Evolutionary conservation across 345 rosid genomes (phyloP), one percentile per base, ranked within the genome.

Genomic region (Murraya koenigii): DNA sequence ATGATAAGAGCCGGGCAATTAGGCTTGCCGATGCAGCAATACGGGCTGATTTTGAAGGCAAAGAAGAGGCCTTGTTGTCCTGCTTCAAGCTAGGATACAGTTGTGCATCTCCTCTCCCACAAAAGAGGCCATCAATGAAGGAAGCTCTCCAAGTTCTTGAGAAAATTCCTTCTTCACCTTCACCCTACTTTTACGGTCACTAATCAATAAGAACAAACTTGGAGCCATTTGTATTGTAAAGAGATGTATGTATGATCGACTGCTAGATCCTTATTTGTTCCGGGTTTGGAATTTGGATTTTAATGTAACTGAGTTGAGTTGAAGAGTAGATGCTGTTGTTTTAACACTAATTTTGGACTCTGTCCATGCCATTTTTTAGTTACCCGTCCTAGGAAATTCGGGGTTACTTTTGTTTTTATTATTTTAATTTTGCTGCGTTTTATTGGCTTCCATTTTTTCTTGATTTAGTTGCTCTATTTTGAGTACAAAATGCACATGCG

Each of bases 41-140:
- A 41, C 89, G 97, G 36, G 88, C 78, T 10, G 98, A 96, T 35
- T 55, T 96, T 85, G 99, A 92, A 63, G 99, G 97, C 8, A 94
- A 86, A 77, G 98, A 91, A 77, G 97, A 92, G 47, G 89, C 87
- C n/a, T 87, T 94, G 78, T 75, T 94, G 90, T 84, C 95, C 0
- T 92, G 94, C 80, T 89, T 94, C 74, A 94, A 87, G 87, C 78
- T 91, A 73, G 99, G 97, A 30, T 85, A 84, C 67, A 88, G 87
- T 71, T 96, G 99, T 84, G 97, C 97, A 30, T 92, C 94, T 32
- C 97, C 93, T 6, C 25, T 89, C 33, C 90, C 98, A 19, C 98
- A 92, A 30, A 92, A 86, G 88, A 96, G 99, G 81, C 99, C 98
- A 2, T 15, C 85, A 14, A 91, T 96, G 87, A 96, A 91, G 85